Conservation (phyloP, 257 asterid genomes). For the Scutellaria baicalensis region DNA sequence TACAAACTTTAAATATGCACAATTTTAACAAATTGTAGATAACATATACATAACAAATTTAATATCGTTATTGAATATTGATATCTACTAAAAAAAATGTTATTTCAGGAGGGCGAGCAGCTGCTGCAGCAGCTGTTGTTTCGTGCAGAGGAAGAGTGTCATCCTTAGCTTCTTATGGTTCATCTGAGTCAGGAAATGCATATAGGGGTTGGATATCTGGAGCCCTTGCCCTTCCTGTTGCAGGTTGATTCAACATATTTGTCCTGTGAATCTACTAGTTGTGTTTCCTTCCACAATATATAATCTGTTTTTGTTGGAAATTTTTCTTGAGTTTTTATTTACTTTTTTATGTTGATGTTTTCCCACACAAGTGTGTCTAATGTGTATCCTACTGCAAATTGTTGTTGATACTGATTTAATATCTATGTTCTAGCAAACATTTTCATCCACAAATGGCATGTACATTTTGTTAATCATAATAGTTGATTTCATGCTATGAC, state of each 20-base stretch:
- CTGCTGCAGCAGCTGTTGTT: slow-evolving; percentile 70
- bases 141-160: slow-evolving; percentile 58
- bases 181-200: slow-evolving; percentile 56
- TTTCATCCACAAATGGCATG: background rate
- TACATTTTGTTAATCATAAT: background rate
- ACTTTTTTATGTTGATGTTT: background rate
- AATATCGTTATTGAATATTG: background rate
- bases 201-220: slow-evolving; percentile 66
- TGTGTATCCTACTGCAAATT: background rate
- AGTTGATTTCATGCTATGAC: no score
- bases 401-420: background rate
- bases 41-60: background rate
- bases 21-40: background rate
- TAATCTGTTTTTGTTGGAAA: no score
- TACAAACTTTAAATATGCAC: no score
- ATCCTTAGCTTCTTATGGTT: slow-evolving; percentile 53
- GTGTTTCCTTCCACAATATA: no score
- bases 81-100: slow-evolving; percentile 4
- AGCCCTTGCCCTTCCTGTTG: slow-evolving; percentile 79
- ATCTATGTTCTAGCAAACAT: background rate
- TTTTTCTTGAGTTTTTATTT: no score
- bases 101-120: slow-evolving; percentile 64
- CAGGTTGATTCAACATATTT: slow-evolving; percentile 41
- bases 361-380: background rate
- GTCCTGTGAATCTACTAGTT: background rate